Evolutionary conservation across 2,329 filamentous ascomycete genomes (phyloP).

Genomic region (Talaromyces sp.): DNA sequence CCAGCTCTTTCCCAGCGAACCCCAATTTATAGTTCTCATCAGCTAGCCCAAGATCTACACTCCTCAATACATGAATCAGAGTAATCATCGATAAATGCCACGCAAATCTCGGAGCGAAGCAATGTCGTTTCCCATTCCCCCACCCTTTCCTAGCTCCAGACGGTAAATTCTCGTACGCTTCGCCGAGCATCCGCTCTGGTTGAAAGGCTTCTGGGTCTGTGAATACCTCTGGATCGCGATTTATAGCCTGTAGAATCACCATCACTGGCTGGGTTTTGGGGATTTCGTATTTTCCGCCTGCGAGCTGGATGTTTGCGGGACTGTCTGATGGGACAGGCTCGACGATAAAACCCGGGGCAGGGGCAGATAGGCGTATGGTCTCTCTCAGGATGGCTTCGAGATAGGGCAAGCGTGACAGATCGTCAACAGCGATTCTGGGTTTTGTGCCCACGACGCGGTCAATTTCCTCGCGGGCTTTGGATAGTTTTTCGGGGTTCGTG

Average conservation of each 20-base stretch:
- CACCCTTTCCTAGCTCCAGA: constrained; percentile 65
- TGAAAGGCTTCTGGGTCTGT: constrained; percentile 59
- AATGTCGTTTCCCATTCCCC: constrained; percentile 64
- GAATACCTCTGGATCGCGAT: constrained; percentile 59
- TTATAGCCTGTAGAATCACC: constrained; percentile 50
- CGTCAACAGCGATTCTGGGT: constrained; percentile 30
- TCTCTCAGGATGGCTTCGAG: constrained; percentile 60
- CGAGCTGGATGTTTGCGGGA: constrained; percentile 40
- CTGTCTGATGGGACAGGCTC: constrained; percentile 45
- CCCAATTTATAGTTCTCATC: constrained; percentile 43
- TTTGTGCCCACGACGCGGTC: constrained; percentile 57
- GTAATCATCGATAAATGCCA: constrained; percentile 65
- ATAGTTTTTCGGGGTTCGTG: constrained; percentile 54
- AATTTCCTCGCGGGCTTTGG: constrained; percentile 60
- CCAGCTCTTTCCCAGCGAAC: background rate
- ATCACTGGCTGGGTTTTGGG: constrained; percentile 47
- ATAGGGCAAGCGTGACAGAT: constrained; percentile 61
- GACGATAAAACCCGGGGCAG: constrained; percentile 54
- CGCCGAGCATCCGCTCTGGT: constrained; percentile 67
- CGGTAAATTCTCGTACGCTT: constrained; percentile 59
- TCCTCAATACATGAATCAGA: constrained; percentile 59
- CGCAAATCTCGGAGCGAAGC: constrained; percentile 66
- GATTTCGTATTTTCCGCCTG: constrained; percentile 57
- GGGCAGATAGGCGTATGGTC: constrained; percentile 56
- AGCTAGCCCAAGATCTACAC: constrained; percentile 60